Evolutionary conservation across 2,329 filamentous ascomycete genomes (phyloP).

Genomic region (Daldinia sp.): DNA sequence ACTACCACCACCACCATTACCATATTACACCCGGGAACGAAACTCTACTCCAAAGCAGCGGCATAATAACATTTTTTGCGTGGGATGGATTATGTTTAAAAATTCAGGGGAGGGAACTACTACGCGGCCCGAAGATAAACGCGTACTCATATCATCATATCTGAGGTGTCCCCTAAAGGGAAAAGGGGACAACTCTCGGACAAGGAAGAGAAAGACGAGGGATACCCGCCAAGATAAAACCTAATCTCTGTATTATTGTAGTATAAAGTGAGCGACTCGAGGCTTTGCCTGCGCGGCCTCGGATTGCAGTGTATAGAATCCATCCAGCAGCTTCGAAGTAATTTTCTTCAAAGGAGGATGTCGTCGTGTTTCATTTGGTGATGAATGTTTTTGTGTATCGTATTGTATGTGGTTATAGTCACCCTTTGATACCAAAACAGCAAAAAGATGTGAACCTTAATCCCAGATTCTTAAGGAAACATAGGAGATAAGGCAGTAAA

Average conservation of each 20-base stretch:
- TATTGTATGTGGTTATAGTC: neutral
- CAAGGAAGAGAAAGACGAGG: constrained; percentile 4
- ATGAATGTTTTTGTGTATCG: neutral
- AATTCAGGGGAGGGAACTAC: neutral
- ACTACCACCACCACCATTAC: constrained; percentile 7
- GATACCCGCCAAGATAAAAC: constrained; percentile 26
- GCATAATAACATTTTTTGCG: constrained; percentile 29
- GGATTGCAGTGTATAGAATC: constrained; percentile 34
- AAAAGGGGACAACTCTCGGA: neutral
- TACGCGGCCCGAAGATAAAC: constrained; percentile 21
- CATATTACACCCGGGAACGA: constrained; percentile 15
- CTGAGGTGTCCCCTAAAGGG: neutral
- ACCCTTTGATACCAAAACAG: neutral
- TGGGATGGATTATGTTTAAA: constrained; percentile 26
- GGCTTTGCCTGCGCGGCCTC: constrained; percentile 20
- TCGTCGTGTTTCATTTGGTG: neutral
- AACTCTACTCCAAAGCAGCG: constrained; percentile 40
- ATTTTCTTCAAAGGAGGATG: neutral
- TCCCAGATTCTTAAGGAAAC: neutral
- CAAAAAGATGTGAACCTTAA: neutral
- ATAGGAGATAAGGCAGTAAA: neutral
- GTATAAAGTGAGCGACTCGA: constrained; percentile 37
- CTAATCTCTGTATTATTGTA: constrained; percentile 50
- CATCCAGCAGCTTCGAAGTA: constrained; percentile 8
- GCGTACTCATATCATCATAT: constrained; percentile 19